Conservation (phyloP, 2,329 filamentous ascomycete species). For the Fusarium sp. region DNA sequence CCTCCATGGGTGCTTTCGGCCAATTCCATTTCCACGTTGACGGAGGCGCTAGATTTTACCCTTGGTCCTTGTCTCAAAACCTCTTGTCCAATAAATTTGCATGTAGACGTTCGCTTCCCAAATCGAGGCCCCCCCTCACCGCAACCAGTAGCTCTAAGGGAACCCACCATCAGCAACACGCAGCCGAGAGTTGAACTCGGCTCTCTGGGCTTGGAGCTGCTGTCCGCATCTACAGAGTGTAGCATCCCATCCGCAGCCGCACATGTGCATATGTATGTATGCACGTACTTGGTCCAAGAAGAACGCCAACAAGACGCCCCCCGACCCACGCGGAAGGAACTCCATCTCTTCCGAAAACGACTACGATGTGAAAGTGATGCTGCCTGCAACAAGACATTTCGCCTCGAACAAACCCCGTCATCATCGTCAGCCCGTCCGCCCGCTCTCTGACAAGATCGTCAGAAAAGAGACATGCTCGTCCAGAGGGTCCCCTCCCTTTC, state of each 20-base stretch:
- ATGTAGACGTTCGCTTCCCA: conserved; percentile 12
- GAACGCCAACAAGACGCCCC: neutral
- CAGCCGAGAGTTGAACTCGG: neutral
- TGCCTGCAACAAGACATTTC: neutral
- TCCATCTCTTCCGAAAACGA: conserved; percentile 17
- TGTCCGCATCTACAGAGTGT: neutral
- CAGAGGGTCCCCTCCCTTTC: conserved; percentile 19
- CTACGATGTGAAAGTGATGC: neutral
- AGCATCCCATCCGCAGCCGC: conserved; percentile 20
- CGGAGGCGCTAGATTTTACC: conserved; percentile 8
- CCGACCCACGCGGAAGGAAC: conserved; percentile 3
- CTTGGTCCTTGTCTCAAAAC: neutral
- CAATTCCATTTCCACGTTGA: conserved; percentile 23
- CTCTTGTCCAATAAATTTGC: neutral
- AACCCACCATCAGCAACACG: neutral
- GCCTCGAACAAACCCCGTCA: conserved; percentile 7
- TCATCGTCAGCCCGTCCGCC: conserved; percentile 6
- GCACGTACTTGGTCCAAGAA: neutral
- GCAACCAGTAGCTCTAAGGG: neutral
- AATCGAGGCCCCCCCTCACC: conserved; percentile 4
- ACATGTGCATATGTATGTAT: conserved; percentile 13
- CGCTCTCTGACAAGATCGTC: conserved; percentile 31
- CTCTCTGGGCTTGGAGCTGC: neutral
- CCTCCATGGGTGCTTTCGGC: neutral
- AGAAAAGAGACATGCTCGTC: neutral